phyloP scores from a whole-genome alignment of 768 basidiomycete species.

The Amanita phalloides region DNA sequence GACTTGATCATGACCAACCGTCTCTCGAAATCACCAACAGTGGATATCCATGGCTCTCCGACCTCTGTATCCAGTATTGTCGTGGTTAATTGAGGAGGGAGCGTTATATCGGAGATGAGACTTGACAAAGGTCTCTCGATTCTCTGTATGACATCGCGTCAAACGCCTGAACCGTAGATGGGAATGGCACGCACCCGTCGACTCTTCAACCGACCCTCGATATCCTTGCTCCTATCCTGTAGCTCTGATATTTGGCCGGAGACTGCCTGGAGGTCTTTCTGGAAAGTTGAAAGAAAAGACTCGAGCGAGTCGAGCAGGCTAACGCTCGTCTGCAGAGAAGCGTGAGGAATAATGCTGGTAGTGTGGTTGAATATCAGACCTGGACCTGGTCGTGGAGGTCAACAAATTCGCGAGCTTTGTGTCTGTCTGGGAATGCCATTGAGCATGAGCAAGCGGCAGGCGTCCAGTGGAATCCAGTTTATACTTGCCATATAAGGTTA shows the following conservation, averaged over 20 bases:
- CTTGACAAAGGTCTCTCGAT: slow-evolving; percentile 82
- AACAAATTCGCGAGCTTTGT: slow-evolving; percentile 53
- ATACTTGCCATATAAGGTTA: background rate
- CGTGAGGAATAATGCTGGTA: slow-evolving; percentile 1
- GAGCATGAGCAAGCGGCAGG: background rate
- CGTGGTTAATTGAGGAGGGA: slow-evolving; percentile 70
- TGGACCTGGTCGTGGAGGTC: slow-evolving; percentile 90
- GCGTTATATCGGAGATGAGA: slow-evolving; percentile 68
- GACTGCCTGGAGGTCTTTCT: slow-evolving; percentile 86
- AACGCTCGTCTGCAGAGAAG: slow-evolving; percentile 60
- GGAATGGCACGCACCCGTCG: slow-evolving; percentile 50
- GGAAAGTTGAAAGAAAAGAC: slow-evolving; percentile 89
- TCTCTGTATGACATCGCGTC: slow-evolving; percentile 37
- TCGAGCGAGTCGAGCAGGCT: slow-evolving; percentile 80
- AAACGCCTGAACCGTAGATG: background rate
- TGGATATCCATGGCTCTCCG: slow-evolving; percentile 79
- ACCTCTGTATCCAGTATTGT: slow-evolving; percentile 79
- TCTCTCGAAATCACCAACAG: slow-evolving; percentile 72
- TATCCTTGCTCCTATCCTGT: slow-evolving; percentile 82
- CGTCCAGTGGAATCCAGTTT: background rate
- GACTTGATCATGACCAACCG: slow-evolving; percentile 57
- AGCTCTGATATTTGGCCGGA: slow-evolving; percentile 95
- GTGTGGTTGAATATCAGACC: slow-evolving; percentile 27
- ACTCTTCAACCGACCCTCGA: slow-evolving; percentile 78
- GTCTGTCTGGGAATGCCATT: slow-evolving; percentile 18